Evolutionary conservation across 2,329 filamentous ascomycete species (phyloP).

Genomic region (Cladophialophora yegresii): DNA sequence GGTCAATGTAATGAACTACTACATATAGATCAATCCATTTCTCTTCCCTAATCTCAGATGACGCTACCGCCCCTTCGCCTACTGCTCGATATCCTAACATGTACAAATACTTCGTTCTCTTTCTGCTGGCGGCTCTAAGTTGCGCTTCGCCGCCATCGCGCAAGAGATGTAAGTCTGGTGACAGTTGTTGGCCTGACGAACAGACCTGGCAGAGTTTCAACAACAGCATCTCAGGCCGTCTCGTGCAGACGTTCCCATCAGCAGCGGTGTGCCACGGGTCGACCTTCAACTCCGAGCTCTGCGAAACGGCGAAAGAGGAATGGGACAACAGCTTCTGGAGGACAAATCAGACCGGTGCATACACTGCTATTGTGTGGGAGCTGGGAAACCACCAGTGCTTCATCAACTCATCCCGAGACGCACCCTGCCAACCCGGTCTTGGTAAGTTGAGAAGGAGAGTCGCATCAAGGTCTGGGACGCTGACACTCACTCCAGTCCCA

Average conservation of each 20-base stretch:
- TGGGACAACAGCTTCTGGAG: slow-evolving; percentile 37
- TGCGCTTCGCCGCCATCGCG: background rate
- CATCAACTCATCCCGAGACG: slow-evolving; percentile 34
- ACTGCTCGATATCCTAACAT: background rate
- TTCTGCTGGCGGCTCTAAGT: slow-evolving; percentile 2
- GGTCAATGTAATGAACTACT: background rate
- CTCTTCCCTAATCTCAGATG: background rate
- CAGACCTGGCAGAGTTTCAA: slow-evolving; percentile 42
- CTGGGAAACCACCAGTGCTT: slow-evolving; percentile 39
- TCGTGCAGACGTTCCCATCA: slow-evolving; percentile 41
- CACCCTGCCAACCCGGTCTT: slow-evolving; percentile 35
- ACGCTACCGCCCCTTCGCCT: background rate
- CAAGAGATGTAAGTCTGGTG: slow-evolving; percentile 19
- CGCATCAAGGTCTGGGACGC: background rate
- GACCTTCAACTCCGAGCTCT: slow-evolving; percentile 29
- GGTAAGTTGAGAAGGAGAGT: slow-evolving; percentile 23
- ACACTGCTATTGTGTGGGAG: slow-evolving; percentile 40
- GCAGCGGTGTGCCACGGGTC: slow-evolving; percentile 43
- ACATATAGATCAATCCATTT: background rate
- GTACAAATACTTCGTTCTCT: slow-evolving; percentile 1
- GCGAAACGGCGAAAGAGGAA: slow-evolving; percentile 36
- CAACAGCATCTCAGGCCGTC: slow-evolving; percentile 40
- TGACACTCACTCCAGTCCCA: slow-evolving; percentile 29
- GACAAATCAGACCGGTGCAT: slow-evolving; percentile 38
- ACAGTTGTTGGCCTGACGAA: slow-evolving; percentile 43